Conservation (phyloP, 1,139 yeast species). For the Zygosaccharomyces pseudobailii region DNA sequence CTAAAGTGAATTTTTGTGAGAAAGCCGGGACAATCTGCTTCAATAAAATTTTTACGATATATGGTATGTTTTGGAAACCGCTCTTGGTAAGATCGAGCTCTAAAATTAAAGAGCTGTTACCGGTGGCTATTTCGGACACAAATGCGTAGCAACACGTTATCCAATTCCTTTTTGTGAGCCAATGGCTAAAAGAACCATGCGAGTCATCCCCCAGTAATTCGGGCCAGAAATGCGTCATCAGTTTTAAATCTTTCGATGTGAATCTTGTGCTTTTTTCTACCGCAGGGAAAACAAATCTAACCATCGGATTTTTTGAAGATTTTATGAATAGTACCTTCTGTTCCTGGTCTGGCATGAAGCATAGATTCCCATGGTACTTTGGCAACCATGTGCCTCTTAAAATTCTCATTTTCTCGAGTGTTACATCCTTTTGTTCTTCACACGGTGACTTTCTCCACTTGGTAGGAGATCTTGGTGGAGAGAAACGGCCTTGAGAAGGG, state of each 20-base stretch:
- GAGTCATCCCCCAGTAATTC: slow-evolving; percentile 61
- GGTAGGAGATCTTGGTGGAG: slow-evolving; percentile 1
- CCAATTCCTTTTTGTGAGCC: slow-evolving; percentile 33
- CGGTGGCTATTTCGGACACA: slow-evolving; percentile 38
- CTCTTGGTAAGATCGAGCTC: slow-evolving; percentile 44
- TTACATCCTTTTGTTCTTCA: neutral
- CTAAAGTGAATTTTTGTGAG: slow-evolving; percentile 21
- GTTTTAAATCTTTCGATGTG: slow-evolving; percentile 16
- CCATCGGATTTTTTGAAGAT: slow-evolving; percentile 27
- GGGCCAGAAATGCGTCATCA: slow-evolving; percentile 47
- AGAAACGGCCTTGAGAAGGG: neutral
- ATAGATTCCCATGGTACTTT: slow-evolving; percentile 13
- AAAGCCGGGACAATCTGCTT: slow-evolving; percentile 25
- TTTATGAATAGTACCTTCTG: slow-evolving; percentile 31
- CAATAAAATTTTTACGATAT: slow-evolving; percentile 35
- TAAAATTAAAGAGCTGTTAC: slow-evolving; percentile 38
- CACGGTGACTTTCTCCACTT: neutral
- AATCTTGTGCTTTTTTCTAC: slow-evolving; percentile 12
- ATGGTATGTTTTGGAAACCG: slow-evolving; percentile 37
- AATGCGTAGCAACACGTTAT: slow-evolving; percentile 40
- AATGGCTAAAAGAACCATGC: slow-evolving; percentile 41
- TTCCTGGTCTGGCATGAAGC: slow-evolving; percentile 20
- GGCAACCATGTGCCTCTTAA: slow-evolving; percentile 20
- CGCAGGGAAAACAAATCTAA: slow-evolving; percentile 43
- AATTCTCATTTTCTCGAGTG: slow-evolving; percentile 6